Evolutionary conservation across 164 flowering plant species (phyloP).

Genomic region (Vitis labrusca): DNA sequence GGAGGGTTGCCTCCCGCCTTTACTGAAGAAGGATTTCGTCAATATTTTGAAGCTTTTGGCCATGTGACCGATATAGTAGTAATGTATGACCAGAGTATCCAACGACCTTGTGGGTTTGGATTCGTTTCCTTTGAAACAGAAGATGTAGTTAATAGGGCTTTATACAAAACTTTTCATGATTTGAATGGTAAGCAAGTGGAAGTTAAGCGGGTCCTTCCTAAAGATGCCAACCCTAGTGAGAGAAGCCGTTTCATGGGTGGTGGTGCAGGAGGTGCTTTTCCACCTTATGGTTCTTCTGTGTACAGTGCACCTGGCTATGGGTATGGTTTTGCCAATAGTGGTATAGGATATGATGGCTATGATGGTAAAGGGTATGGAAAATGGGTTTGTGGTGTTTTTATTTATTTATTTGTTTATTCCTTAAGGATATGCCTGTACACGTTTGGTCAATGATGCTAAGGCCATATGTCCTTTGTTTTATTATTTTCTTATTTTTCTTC

Average conservation of each 20-base stretch:
- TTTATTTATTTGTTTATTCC: no score
- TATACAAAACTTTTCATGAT: no score
- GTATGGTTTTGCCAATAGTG: constrained; percentile 68
- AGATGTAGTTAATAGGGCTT: constrained; percentile 74
- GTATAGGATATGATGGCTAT: constrained; percentile 37
- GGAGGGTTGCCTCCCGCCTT: constrained; percentile 82
- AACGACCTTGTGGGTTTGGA: constrained; percentile 86
- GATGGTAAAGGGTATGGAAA: no score
- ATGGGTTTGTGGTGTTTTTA: no score
- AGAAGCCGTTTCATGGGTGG: constrained; percentile 58
- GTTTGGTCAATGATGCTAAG: no score
- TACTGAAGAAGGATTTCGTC: constrained; percentile 36
- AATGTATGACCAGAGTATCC: constrained; percentile 34
- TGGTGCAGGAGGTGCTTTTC: constrained; percentile 61
- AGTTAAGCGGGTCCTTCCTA: constrained; percentile 87
- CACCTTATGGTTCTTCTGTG: constrained; percentile 80
- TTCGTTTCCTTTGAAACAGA: constrained; percentile 82
- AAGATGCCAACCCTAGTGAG: constrained; percentile 73
- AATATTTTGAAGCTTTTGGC: no score
- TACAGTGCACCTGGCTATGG: constrained; percentile 76
- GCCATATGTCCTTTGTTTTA: no score
- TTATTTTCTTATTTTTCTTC: no score
- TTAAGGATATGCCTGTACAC: no score
- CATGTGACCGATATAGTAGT: no score
- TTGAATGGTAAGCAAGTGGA: constrained; percentile 55